Conservation (phyloP, 257 asterid genomes). For the Knoxia roxburghii region DNA sequence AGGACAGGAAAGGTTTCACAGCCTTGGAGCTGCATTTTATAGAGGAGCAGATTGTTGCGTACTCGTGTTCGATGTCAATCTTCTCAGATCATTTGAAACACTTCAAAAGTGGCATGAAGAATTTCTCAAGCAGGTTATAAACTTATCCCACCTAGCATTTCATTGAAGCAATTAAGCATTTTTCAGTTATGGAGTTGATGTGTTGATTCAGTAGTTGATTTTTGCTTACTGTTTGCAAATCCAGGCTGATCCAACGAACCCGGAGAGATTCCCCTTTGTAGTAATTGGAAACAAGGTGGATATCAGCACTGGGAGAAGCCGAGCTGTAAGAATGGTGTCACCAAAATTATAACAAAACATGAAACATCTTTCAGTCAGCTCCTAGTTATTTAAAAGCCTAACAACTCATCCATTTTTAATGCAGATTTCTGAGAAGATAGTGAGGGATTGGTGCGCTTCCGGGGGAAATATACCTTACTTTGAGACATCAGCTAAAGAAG, state of each 20-base stretch:
- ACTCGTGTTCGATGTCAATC: constrained; percentile 71
- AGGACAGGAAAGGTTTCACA: constrained; percentile 85
- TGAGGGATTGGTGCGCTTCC: constrained; percentile 61
- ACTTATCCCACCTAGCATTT: neutral
- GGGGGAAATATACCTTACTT: constrained; percentile 76
- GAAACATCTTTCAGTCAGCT: neutral
- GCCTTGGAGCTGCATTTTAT: constrained; percentile 79
- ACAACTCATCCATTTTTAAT: no score
- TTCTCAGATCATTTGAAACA: constrained; percentile 67
- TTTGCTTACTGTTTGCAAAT: neutral
- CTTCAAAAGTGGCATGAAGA: constrained; percentile 77
- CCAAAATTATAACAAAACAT: neutral
- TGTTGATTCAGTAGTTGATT: no score
- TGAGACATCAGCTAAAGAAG: constrained; percentile 86
- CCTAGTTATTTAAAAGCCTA: no score
- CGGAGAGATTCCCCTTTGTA: constrained; percentile 70
- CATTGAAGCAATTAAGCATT: no score
- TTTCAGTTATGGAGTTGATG: no score
- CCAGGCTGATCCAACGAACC: constrained; percentile 58
- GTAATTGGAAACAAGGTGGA: constrained; percentile 89
- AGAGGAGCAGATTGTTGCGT: constrained; percentile 95
- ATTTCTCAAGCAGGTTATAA: constrained; percentile 63
- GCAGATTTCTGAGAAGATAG: constrained; percentile 62
- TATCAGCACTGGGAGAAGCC: constrained; percentile 57
- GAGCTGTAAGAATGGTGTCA: constrained; percentile 39